A percentile compares a stretch with the other conserved stretches of the same genome.
These are phyloP conservation scores for Helotiales sp. DNA, from an alignment of 2,329 filamentous ascomycete genomes.

Conservation along the genomic window DNA sequence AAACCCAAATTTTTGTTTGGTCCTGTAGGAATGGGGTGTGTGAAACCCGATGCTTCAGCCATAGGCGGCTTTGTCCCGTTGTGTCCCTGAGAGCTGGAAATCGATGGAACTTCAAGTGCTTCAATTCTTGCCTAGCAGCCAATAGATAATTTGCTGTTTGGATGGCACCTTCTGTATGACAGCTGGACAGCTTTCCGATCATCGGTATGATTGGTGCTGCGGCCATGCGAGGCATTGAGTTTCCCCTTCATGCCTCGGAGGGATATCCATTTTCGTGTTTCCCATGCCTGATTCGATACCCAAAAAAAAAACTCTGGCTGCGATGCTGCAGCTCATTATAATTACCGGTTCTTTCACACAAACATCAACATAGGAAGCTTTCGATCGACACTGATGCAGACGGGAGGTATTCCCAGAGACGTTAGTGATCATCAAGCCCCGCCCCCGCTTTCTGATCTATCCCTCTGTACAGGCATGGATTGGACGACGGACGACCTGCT, in stretches of 20 bases:
- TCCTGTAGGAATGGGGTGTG: background rate
- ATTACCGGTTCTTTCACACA: background rate
- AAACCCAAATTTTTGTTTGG: background rate
- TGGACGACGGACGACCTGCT: background rate
- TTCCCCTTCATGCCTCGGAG: background rate
- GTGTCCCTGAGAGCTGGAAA: background rate
- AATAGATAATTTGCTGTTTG: no score
- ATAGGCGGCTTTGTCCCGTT: background rate
- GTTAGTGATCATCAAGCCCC: constrained; percentile 1
- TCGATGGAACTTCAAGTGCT: background rate
- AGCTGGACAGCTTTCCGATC: no score
- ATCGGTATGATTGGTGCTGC: background rate
- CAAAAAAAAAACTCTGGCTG: no score
- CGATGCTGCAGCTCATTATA: no score
- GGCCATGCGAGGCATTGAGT: background rate
- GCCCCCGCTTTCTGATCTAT: background rate
- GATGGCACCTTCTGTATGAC: no score
- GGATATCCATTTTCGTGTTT: background rate
- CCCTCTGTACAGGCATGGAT: background rate
- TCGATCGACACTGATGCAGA: background rate
- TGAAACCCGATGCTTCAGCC: background rate
- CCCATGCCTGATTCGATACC: background rate
- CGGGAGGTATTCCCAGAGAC: background rate
- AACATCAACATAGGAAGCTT: background rate
- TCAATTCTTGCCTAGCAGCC: no score